Evolutionary conservation across 2,329 filamentous ascomycete species (phyloP), one percentile per base, ranked within the genome.

Genomic region (Xylariaceae sp.): DNA sequence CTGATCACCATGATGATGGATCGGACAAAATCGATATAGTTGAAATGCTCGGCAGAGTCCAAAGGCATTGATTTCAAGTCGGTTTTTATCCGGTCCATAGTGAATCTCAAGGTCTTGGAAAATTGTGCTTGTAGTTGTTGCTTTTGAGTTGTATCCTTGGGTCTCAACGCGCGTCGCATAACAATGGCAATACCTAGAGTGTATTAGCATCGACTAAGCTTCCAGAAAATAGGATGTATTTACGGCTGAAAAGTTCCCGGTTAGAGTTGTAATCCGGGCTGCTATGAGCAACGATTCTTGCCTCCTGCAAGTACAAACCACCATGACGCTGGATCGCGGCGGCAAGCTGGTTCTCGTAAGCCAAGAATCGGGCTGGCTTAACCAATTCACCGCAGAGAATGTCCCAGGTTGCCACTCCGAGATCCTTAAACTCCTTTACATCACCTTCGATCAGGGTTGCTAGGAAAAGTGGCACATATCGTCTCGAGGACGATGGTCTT

Each of bases 41-140:
- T 44, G 2, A 57, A 50, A 43, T 81, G 77, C 32, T 70, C 67
- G 1, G 47, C 30, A 3, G 58, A 53, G 32, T 64, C 56, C 2
- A 61, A 43, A 2, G 53, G 57, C 17, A 72, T 51, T 0, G 60
- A 54, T 32, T 59, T 64, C 11, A 81, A 59, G 48, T 81, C 74
- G 13, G 59, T 50, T 47, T 71, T 76, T 49, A 81, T 74, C 50
- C 73, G 72, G 16, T 73, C 66, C 78, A 80, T 80, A 9, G 66
- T 67, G 15, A 59, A 47, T 35, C 64, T 65, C 9, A 81, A 55
- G 1, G 64, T 63, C 39, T 64, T 68, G 1, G 65, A 61, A 49
- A 69, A 71, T 11, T 73, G 67, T 1, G 60, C 45, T 8, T 65
- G 55, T 9, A 73, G 54, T 4, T 60, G 53, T 36, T 60, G 67